Conservation (phyloP, 2,329 filamentous ascomycete species). For the Sclerotinia trifoliorum region DNA sequence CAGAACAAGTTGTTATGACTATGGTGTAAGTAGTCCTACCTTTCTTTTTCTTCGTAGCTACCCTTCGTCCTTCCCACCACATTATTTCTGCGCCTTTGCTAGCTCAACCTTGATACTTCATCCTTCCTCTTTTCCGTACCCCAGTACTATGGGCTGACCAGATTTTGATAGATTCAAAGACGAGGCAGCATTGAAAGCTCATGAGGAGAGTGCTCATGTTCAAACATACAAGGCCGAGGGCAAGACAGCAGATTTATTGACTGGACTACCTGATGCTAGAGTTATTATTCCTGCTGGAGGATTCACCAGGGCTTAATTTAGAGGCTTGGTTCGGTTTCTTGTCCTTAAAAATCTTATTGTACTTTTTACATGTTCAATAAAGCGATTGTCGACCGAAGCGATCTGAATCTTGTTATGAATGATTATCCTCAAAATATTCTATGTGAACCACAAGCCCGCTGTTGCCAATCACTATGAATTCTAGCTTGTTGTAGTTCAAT, state of each 20-base stretch:
- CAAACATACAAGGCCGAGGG: not conserved
- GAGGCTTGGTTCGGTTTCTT: not conserved
- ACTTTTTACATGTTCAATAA: not conserved
- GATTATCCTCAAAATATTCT: not conserved
- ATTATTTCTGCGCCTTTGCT: not conserved
- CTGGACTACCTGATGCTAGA: not conserved
- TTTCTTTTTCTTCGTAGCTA: not conserved
- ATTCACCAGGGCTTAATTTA: not conserved
- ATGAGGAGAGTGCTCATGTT: conserved; percentile 9
- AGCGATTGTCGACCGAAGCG: not conserved
- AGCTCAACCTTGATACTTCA: not conserved
- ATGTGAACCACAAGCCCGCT: not conserved
- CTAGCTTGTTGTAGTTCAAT: not conserved
- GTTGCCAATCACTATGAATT: not conserved
- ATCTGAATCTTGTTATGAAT: not conserved
- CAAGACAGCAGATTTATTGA: not conserved
- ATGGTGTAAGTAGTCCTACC: not conserved
- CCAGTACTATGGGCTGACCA: not conserved
- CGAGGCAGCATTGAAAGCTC: conserved; percentile 3
- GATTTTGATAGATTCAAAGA: conserved; percentile 12
- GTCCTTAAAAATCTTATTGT: conserved; percentile 31
- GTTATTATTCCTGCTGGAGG: conserved; percentile 2
- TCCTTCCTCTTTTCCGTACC: not conserved
- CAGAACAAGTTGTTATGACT: conserved; percentile 16
- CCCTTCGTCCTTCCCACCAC: not conserved